Evolutionary conservation across 441 rosid genomes (phyloP), one percentile per base, ranked within the genome.

Genomic region (Gossypium aridum): DNA sequence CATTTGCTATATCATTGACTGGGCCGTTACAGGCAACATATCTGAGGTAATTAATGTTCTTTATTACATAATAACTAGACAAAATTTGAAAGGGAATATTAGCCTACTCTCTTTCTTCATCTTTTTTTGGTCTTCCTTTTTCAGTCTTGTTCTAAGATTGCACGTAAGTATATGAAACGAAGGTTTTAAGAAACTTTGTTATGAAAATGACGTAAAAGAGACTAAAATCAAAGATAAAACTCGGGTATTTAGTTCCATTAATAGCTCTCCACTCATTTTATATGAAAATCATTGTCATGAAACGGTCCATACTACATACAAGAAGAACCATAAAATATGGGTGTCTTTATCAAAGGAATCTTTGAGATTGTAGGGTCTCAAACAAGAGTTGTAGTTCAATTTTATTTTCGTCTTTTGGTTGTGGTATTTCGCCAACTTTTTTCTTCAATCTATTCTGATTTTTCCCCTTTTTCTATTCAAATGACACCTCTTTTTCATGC

Each of bases 1-100:
- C 12, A 26, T 88, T 59, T 72, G 82, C 79, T 88, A 62, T 81
- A 73, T 86, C 73, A 14, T 82, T 49, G 75, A n/a, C 19, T 88
- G 91, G 91, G 65, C 75, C 0, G 65, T 68, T 31, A 77, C 77
- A 0, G 70, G 83, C 64, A 56, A 80, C 20, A 43, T 83, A 55
- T 75, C 82, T 0, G 75, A 79, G 90, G 92, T 88, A 26, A 20
- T 56, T 49, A 63, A 12, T 51, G 45, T 0, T 19, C 25, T 13
- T 25, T 54, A 28, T 54, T n/a, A 7, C 49, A 4, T 20, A 9
- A 28, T 26, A 70, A n/a, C 3, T 23, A 22, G 4, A 9, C 8
- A 51, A 25, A 6, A 66, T 43, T 43, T 63, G 12, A 2, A 12
- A 60, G 1, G 13, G 31, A 8, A 19, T 31, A 19, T 55, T 14